Evolutionary conservation across 2,329 filamentous ascomycete species (phyloP).

Genomic region (Coniella vitis): DNA sequence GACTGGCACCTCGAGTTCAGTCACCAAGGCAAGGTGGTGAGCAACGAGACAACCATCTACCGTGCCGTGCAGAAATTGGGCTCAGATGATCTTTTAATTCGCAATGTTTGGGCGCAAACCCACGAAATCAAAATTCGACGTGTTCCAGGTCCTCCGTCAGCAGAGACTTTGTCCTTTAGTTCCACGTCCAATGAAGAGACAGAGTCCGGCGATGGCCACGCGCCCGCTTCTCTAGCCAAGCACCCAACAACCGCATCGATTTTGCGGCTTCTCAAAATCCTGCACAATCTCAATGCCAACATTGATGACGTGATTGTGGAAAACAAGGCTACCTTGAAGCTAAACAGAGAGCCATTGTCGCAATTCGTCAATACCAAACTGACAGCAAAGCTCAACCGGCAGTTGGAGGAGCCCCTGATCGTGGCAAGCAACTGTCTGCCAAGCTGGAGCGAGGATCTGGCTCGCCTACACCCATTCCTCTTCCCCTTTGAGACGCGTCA

Average conservation of each 20-base stretch:
- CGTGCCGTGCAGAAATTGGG: conserved; percentile 72
- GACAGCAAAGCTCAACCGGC: conserved; percentile 93
- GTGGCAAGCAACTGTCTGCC: conserved; percentile 95
- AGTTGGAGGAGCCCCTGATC: conserved; percentile 92
- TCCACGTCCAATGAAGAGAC: conserved; percentile 41
- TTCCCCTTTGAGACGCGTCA: conserved; percentile 98
- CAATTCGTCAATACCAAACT: conserved; percentile 99
- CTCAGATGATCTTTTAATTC: conserved; percentile 57
- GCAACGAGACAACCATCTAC: conserved; percentile 93
- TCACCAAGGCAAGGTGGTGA: conserved; percentile 73
- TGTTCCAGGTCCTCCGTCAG: conserved; percentile 73
- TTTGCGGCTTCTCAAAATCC: conserved; percentile 75
- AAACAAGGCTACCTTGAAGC: conserved; percentile 60
- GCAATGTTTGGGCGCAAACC: conserved; percentile 83
- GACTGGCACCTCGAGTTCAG: conserved; percentile 98
- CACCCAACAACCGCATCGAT: conserved; percentile 83
- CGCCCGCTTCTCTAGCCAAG: conserved; percentile 75
- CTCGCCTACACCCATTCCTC: conserved; percentile 88
- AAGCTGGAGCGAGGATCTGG: conserved; percentile 91
- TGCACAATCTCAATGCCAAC: conserved; percentile 89
- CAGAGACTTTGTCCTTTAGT: conserved; percentile 60
- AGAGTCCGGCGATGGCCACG: conserved; percentile 49
- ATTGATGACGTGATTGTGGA: conserved; percentile 84
- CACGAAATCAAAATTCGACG: conserved; percentile 90
- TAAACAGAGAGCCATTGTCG: conserved; percentile 75